A percentile compares a stretch with the other conserved stretches of the same genome.
These are phyloP conservation scores for Diaporthe caulivora DNA, from an alignment of 2,329 filamentous ascomycete species.

Conservation along the genomic window DNA sequence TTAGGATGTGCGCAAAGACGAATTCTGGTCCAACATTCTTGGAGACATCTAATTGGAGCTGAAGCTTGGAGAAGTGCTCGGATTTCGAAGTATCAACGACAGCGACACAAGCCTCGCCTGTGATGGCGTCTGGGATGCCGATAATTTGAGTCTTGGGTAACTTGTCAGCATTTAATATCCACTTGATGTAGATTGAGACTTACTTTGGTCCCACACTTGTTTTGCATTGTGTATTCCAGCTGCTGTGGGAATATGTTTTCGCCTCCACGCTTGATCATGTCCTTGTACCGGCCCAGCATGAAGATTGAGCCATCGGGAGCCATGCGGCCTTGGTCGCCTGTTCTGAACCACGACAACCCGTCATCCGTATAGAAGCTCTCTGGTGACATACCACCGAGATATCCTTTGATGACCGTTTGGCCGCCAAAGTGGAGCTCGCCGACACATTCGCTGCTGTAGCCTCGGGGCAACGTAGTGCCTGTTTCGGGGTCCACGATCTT, in stretches of 20 bases:
- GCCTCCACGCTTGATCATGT: slow-evolving; percentile 19
- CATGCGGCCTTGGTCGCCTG: slow-evolving; percentile 23
- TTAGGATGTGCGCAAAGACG: background rate
- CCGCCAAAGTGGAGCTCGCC: slow-evolving; percentile 19
- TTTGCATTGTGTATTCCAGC: slow-evolving; percentile 1
- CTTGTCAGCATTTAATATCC: background rate
- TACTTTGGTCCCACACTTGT: background rate
- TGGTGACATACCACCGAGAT: background rate
- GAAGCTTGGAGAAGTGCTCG: background rate
- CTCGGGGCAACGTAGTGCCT: background rate
- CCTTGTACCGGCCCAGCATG: slow-evolving; percentile 12
- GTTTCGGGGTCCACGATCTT: slow-evolving; percentile 7
- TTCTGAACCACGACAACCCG: background rate
- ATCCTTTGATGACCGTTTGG: background rate
- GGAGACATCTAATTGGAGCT: background rate
- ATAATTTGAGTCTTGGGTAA: background rate
- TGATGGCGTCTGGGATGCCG: background rate
- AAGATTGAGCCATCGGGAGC: background rate
- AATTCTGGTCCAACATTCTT: slow-evolving; percentile 9
- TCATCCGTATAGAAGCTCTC: background rate
- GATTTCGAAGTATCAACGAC: slow-evolving; percentile 1
- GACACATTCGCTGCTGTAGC: background rate
- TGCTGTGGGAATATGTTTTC: slow-evolving; percentile 22
- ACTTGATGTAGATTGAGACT: background rate
- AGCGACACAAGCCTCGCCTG: background rate